Conservation (phyloP, 163 green algal species). For the Scenedesmus sp. region DNA sequence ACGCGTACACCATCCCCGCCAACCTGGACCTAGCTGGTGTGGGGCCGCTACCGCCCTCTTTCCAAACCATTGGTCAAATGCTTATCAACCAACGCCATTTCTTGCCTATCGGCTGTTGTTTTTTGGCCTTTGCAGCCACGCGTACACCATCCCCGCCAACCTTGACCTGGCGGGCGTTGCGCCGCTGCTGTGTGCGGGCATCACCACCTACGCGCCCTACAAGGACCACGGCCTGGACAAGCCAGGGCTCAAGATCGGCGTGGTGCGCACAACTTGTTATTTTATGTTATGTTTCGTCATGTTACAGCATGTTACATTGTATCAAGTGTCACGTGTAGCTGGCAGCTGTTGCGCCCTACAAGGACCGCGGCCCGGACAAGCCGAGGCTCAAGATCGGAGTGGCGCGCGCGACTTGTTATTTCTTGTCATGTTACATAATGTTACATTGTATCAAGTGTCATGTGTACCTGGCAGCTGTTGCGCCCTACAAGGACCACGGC, state of each 20-base stretch:
- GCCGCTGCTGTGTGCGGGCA: constrained; percentile 91
- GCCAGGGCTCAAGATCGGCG: constrained; percentile 80
- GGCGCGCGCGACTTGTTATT: no score
- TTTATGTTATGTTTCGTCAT: no score
- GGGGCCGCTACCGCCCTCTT: constrained; percentile 77
- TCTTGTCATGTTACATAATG: no score
- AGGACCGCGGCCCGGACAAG: constrained; percentile 73
- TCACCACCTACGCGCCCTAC: constrained; percentile 86
- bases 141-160: constrained; percentile 69
- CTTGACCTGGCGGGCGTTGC: constrained; percentile 70
- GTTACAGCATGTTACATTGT: no score
- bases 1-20: constrained; percentile 67
- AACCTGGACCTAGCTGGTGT: constrained; percentile 67
- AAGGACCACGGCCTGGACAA: constrained; percentile 83
- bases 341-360: constrained; percentile 62
- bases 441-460: no score
- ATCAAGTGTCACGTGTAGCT: no score
- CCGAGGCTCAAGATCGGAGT: no score
- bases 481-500: constrained; percentile 81
- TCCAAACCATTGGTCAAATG: neutral
- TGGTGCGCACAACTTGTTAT: constrained; percentile 67
- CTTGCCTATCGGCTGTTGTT: neutral
- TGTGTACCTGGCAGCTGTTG: neutral
- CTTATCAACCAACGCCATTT: neutral
- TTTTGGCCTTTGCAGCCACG: constrained; percentile 15